Evolutionary conservation across 2,329 filamentous ascomycete species (phyloP), one percentile per base, ranked within the genome.

Genomic region (Leptodontidium sp.): DNA sequence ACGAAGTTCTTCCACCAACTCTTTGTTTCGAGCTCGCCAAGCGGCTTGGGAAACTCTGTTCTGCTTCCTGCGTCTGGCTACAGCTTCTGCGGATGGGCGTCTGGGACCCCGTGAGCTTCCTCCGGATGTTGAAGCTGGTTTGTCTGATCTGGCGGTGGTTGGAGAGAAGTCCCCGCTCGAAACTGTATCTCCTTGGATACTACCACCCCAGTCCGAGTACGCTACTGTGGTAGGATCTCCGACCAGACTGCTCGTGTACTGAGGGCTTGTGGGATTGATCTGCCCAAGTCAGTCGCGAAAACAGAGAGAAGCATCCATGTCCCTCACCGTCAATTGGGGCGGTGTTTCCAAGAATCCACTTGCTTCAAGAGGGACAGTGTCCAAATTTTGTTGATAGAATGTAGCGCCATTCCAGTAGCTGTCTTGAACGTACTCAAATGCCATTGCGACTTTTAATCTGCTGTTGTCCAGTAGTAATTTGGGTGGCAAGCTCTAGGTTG

Each of bases 41-140:
- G 64, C 68, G 26, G 61, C 65, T 40, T 69, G 64, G 9, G 64
- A 69, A 4, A 67, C 57, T 24, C 64, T 61, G 29, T 69, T 69
- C 47, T 69, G 68, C 26, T 67, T 61, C 26, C 68, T 12, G 35
- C 68, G 47, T n/a, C 67, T 58, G 1, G 67, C 62, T n/a, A 68
- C 57, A 26, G 67, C 67, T 62, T 68, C 62, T 14, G 67, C 62
- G 2, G 67, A 68, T 50, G 62, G 67, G 6, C 62, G 61, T 24
- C 66, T 35, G 4, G 66, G 67, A 15, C 57, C 62, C 26, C 55
- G 61, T 32, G 66, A 49, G 50, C 29, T 45, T 9, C 40, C 17
- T 12, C 40, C 53, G 11, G 61, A 43, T 21, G 40, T 43, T 14
- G 66, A 52, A 17, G 15, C n/a, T 35, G 55, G 12, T 26, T 49